Evolutionary conservation across 1,284 basidiomycete genomes (phyloP), one percentile per base, ranked within the genome.

Genomic region (Leccinum pachyderme): DNA sequence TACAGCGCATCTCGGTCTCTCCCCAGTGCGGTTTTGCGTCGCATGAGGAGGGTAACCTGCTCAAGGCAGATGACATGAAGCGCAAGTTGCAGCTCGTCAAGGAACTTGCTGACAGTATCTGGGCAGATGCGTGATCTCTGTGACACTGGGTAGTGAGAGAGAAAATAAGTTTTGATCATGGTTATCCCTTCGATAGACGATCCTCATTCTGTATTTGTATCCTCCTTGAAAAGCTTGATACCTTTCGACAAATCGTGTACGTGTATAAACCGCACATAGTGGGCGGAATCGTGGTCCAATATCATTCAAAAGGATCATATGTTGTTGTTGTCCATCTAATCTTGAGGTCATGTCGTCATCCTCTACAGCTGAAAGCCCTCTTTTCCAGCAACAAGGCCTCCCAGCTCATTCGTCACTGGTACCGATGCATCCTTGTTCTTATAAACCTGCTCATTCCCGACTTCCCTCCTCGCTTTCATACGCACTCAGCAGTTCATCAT

Each of bases 1-100:
- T 87, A 54, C 78, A 82, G 15, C 86, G 84, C 62, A 75, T 91
- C 25, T 81, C 79, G 54, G 81, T 91, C 64, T 85, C 83, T 54
- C 81, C 87, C 1, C 89, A 91, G 69, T 91, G 89, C 60, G 89
- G 88, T 3, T 91, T 90, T 63, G 83, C 86, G 22, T 83, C 81
- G 2, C 83, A 85, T 35, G 81, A 82, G 64, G 80, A 87, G 57
- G 86, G 86, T 0, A 87, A 87, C 64, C 45, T 57, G 49, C 55
- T 68, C 22, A 15, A 11, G 1, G 31, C 47, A 1, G 48, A 53
- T 1, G 66, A 67, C 49, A 70, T 70, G 65, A 63, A 58, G 43
- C 47, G 33, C 13, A 67, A 67, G 45, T 28, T 67, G 44, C 44
- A 54, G 47, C 56, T 67, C 24, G 62, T 70, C 37, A 69, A 59